phyloP scores from a whole-genome alignment of 116 monocot species.

The Dioscorea cayenensis region DNA sequence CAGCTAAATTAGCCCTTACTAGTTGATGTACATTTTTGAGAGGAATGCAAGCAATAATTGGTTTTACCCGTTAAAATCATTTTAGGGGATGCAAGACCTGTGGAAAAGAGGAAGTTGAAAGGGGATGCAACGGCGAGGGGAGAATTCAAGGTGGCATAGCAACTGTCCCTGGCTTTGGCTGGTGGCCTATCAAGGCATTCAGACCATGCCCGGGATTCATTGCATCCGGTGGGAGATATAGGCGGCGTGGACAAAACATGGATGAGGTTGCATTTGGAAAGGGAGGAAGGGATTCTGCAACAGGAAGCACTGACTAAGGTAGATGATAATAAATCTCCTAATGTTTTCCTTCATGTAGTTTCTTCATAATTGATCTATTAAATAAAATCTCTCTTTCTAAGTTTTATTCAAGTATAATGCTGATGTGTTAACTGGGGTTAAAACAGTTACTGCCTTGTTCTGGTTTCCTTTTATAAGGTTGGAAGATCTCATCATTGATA shows the following conservation, averaged over 20 bases:
- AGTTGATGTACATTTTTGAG: neutral
- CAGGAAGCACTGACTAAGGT: constrained; percentile 4
- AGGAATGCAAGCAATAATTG: neutral
- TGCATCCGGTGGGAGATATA: constrained; percentile 73
- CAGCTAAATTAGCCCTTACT: no score
- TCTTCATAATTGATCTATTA: neutral
- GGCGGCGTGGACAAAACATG: constrained; percentile 71
- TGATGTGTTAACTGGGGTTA: no score
- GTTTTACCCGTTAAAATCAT: neutral
- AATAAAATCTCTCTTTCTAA: neutral
- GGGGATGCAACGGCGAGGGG: constrained; percentile 78
- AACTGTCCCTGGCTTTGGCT: constrained; percentile 82
- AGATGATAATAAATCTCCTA: constrained; percentile 3
- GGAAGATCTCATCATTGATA: no score
- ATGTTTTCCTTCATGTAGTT: neutral
- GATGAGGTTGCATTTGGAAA: constrained; percentile 82
- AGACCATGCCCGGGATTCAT: constrained; percentile 77
- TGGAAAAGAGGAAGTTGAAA: constrained; percentile 58
- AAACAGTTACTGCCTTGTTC: no score
- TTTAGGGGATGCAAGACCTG: constrained; percentile 60
- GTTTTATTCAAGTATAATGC: no score
- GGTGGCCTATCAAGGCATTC: constrained; percentile 91
- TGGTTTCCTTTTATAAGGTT: no score
- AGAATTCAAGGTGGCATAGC: constrained; percentile 90
- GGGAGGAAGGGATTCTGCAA: constrained; percentile 20